Conservation (phyloP, 148 eudicot species). For the Spergularia marina region DNA sequence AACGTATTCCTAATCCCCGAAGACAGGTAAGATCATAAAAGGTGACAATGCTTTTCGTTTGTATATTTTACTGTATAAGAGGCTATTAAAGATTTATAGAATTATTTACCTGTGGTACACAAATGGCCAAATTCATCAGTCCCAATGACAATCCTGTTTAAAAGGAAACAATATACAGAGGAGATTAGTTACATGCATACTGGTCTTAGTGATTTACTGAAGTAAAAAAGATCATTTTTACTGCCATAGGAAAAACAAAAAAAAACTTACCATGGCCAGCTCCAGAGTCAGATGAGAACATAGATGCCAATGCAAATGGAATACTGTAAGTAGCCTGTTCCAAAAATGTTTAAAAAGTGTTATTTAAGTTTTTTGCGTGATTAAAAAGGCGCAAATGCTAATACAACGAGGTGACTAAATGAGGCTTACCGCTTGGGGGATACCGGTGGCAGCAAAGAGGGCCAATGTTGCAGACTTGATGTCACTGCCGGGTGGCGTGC, state of each 20-base stretch:
- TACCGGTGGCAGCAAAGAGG: slow-evolving; percentile 63
- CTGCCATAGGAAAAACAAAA: not conserved
- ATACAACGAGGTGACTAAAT: not conserved
- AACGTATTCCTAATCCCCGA: not conserved
- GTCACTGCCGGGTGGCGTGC: slow-evolving; percentile 29
- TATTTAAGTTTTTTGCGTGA: not conserved
- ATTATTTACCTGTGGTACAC: slow-evolving; percentile 70
- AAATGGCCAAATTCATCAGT: slow-evolving; percentile 78
- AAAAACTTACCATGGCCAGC: slow-evolving; percentile 72
- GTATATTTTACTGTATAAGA: not conserved
- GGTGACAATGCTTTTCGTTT: no score
- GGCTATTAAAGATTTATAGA: no score
- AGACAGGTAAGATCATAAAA: not conserved
- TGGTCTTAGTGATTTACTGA: not conserved
- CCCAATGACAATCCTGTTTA: slow-evolving; percentile 64
- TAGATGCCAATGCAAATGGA: slow-evolving; percentile 94
- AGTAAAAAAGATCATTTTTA: not conserved
- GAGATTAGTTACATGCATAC: not conserved
- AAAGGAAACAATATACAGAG: not conserved
- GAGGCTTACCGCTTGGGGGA: slow-evolving; percentile 69
- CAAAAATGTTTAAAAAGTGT: not conserved
- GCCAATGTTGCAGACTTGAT: slow-evolving; percentile 50
- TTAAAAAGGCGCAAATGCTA: not conserved
- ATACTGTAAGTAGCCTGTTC: slow-evolving; percentile 72
- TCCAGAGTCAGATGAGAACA: slow-evolving; percentile 60